A percentile compares a stretch with the other conserved stretches of the same genome.
These are phyloP conservation scores for Tetrahymena elliotti DNA, from an alignment of 73 alveolate genomes.

Conservation along the genomic window DNA sequence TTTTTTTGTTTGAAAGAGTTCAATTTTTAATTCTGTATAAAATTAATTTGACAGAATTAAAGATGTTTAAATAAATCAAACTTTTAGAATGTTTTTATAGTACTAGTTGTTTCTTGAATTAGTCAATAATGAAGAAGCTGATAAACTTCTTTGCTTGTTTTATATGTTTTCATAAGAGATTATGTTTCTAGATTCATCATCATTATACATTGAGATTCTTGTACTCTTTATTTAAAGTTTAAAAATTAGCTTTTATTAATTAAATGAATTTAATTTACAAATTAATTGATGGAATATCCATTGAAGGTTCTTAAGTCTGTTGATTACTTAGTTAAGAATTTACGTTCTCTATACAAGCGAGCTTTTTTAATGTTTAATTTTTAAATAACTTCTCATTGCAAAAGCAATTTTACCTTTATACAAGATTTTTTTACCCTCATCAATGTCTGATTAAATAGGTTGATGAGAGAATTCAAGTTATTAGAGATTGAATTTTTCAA, in stretches of 20 bases:
- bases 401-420: not conserved
- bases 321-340: not conserved
- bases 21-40: not conserved
- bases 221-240: not conserved
- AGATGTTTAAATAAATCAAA: not conserved
- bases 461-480: not conserved
- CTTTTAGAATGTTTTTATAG: not conserved
- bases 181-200: not conserved
- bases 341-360: not conserved
- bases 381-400: too few relatives aligned
- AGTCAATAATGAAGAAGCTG: not conserved
- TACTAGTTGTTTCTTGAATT: not conserved
- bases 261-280: not conserved
- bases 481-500: not conserved
- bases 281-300: not conserved
- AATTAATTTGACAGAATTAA: not conserved
- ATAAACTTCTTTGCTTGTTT: not conserved
- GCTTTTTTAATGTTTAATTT: too few relatives aligned
- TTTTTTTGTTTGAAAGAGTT: not conserved
- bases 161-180: not conserved
- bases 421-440: not conserved
- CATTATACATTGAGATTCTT: not conserved
- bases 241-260: not conserved
- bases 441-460: not conserved
- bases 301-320: not conserved